Percentiles rank a stretch among this genome's conserved stretches.
These are phyloP conservation scores for Filosporella fistucella DNA, from an alignment of 495 filamentous ascomycete genomes.

Conservation along the genomic window DNA sequence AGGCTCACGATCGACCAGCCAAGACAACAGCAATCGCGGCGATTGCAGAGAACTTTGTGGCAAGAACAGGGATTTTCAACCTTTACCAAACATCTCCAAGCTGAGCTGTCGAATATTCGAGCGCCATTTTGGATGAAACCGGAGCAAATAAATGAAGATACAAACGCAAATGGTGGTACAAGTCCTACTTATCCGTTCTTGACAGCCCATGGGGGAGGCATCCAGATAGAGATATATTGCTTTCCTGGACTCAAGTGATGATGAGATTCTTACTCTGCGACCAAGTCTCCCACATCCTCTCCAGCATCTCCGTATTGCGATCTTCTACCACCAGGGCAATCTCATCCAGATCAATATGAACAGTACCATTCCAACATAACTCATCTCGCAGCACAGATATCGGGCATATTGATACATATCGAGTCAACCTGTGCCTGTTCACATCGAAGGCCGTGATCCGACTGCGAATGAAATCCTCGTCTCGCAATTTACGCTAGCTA, in stretches of 20 bases:
- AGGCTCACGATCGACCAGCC: slow-evolving; percentile 48
- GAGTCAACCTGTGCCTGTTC: slow-evolving; percentile 46
- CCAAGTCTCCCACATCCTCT: slow-evolving; percentile 49
- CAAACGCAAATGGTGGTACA: slow-evolving; percentile 54
- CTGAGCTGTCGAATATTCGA: slow-evolving; percentile 43
- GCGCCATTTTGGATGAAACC: slow-evolving; percentile 56
- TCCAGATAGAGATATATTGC: slow-evolving; percentile 47
- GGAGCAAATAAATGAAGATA: slow-evolving; percentile 65
- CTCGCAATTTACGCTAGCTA: slow-evolving; percentile 40
- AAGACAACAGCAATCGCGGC: slow-evolving; percentile 54
- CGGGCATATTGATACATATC: slow-evolving; percentile 27
- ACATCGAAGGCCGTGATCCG: slow-evolving; percentile 28
- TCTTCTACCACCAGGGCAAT: slow-evolving; percentile 63
- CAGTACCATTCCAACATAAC: slow-evolving; percentile 60
- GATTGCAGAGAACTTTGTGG: slow-evolving; percentile 44
- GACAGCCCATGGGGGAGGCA: slow-evolving; percentile 48
- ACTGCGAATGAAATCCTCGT: slow-evolving; percentile 23
- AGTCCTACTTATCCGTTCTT: slow-evolving; percentile 54
- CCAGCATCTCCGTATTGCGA: slow-evolving; percentile 50
- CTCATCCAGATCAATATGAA: slow-evolving; percentile 57
- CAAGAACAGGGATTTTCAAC: slow-evolving; percentile 44
- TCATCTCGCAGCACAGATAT: slow-evolving; percentile 35
- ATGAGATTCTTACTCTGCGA: slow-evolving; percentile 43
- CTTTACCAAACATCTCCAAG: slow-evolving; percentile 45
- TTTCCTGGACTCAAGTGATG: slow-evolving; percentile 42